Evolutionary conservation across 2,329 filamentous ascomycete genomes (phyloP), one percentile per base, ranked within the genome.

Genomic region (Mycogone perniciosa): DNA sequence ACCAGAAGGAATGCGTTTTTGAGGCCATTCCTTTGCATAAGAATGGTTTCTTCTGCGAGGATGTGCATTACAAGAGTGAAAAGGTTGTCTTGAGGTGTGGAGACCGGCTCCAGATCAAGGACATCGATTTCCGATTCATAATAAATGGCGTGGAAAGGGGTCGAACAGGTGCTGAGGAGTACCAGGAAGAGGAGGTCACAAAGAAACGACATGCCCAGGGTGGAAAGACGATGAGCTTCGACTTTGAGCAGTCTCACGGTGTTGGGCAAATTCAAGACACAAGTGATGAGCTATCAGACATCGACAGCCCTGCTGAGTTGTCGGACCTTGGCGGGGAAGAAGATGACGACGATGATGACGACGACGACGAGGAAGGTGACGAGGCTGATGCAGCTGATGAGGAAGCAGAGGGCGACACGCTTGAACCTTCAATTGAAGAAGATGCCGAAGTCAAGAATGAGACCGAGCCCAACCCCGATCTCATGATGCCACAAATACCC

Each of bases 171-270:
- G 80, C 78, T 5, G 80, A 84, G 56, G 74, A 79, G 44, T 70
- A 72, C 30, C 65, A 74, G 13, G 76, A 80, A 48, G 77, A 81
- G 45, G 71, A 74, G 41, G 67, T 68, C 4, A 69, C 69, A 43
- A 76, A 75, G 54, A 73, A 70, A 57, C 69, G 72, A 31, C 75
- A 77, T 59, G 76, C 75, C 7, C 74, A 79, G 47, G 79, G 79
- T 33, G 80, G 80, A 50, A 85, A 85, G 62, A 77, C 84, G 56
- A 88, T 88, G 82, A 88, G 84, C 64, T 84, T 88, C 55, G 82
- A 85, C 50, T 88, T 88, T 59, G 82, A 86, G 60, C 78, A 80
- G 61, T 76, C 78, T 0, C 75, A 80, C 53, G 79, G 79, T 38
- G 73, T 77, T 51, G 80, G 75, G 33, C 76, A 80, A 38, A 72